Base-by-base conservation (phyloP, 169 alveolate genomes). In the Fabrea salina region DNA sequence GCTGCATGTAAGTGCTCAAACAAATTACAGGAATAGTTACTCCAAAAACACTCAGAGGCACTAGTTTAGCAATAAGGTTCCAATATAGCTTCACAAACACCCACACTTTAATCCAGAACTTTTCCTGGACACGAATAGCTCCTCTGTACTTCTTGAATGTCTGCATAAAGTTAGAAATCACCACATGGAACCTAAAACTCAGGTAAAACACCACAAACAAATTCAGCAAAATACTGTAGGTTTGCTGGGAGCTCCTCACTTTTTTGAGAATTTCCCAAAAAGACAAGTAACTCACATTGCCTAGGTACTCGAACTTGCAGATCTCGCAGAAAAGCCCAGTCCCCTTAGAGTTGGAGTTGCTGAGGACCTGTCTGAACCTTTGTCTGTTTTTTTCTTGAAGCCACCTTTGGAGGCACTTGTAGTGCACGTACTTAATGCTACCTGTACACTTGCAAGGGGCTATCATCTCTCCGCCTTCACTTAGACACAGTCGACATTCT, bases 361-460 rank as follows among this genome's bases (percentile, higher is more conserved):
- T 5, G 5, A 58, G 4, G 37, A 56, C 30, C 1, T 56, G 16
- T 56, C 2, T 16, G 30, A 22, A 56, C 13, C 39, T 56, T 27
- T 35, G n/a, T 13, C 40, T 11, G 3, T 30, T n/a, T 61, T 61
- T 61, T 22, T 61, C 19, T 61, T 61, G 13, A 2, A 61, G 44
- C 75, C 75, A 61, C 40, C 27, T 16, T 2, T 16, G 16, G 27
- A 61, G 2, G 75, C 75, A 61, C 22, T 33, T 61, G 27, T 11
- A 35, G 25, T 61, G 75, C 0, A 61, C 75, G 25, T 61, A 35
- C 53, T 61, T 0, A 2, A 61, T 33, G 13, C 54, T 32, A 22
- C 75, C 75, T 25, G 22, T 61, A 32, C 75, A 61, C 19, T 25
- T 33, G 53, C 75, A 61, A 1, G 75, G 75, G 37, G 54, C 11